Percentiles rank a stretch among this genome's conserved stretches.
phyloP scores from a whole-genome alignment of 176 grass and related monocot genomes.

The Musa acuminata region DNA sequence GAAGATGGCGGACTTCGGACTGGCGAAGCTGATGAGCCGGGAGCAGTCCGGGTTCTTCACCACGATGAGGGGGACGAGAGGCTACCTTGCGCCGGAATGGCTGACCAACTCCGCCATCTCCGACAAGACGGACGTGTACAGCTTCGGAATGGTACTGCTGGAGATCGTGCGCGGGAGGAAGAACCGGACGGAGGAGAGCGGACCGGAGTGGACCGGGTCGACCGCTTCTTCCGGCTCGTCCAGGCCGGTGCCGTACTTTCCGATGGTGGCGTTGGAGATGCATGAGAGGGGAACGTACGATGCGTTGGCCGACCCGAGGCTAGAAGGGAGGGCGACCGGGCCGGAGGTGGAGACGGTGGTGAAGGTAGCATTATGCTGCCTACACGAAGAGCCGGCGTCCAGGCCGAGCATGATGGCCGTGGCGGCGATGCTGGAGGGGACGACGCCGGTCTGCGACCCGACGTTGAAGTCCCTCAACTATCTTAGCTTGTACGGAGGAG shows the following conservation, averaged over 20 bases:
- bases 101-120: slow-evolving; percentile 64
- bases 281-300: slow-evolving; percentile 43
- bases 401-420: slow-evolving; percentile 60
- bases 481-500: slow-evolving; percentile 44
- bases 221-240: neutral
- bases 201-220: neutral
- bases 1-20: slow-evolving; percentile 79
- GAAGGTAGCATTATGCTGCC: slow-evolving; percentile 61
- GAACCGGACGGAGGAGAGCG: slow-evolving; percentile 26
- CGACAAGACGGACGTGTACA: slow-evolving; percentile 69
- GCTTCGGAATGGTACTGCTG: slow-evolving; percentile 86
- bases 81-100: slow-evolving; percentile 88
- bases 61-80: slow-evolving; percentile 61
- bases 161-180: slow-evolving; percentile 64
- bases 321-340: slow-evolving; percentile 32
- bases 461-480: slow-evolving; percentile 33
- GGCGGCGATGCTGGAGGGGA: slow-evolving; percentile 60
- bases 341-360: slow-evolving; percentile 44
- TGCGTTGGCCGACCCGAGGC: slow-evolving; percentile 47
- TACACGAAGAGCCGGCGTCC: slow-evolving; percentile 54
- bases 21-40: slow-evolving; percentile 52
- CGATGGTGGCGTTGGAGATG: slow-evolving; percentile 51
- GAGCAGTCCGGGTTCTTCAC: slow-evolving; percentile 82
- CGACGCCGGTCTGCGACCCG: slow-evolving; percentile 29
- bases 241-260: slow-evolving; percentile 41